phyloP scores from a whole-genome alignment of 2,329 filamentous ascomycete species.

The Sarocladium brachiariae region DNA sequence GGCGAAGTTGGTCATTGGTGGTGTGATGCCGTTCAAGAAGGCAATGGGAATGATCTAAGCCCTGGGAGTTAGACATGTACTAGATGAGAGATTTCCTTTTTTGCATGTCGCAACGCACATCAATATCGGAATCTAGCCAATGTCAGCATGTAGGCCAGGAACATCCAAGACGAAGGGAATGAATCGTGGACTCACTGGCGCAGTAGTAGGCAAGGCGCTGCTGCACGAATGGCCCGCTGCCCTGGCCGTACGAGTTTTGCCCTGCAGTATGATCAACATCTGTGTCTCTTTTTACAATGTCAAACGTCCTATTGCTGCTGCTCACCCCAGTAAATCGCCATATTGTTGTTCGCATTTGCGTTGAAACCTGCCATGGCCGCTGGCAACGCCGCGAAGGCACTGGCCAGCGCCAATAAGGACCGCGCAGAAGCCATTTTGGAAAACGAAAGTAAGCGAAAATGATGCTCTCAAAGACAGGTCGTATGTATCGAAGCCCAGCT shows the following conservation, averaged over 20 bases:
- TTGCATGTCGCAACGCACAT: slow-evolving; percentile 29
- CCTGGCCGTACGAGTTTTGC: slow-evolving; percentile 53
- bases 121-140: slow-evolving; percentile 35
- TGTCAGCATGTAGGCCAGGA: background rate
- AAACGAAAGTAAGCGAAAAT: background rate
- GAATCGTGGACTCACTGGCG: slow-evolving; percentile 32
- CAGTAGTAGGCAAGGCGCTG: slow-evolving; percentile 53
- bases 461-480: background rate
- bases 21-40: slow-evolving; percentile 53
- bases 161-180: background rate
- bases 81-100: no score
- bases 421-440: background rate
- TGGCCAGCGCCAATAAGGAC: background rate
- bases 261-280: slow-evolving; percentile 21
- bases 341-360: background rate
- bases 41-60: slow-evolving; percentile 51
- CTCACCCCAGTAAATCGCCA: slow-evolving; percentile 3
- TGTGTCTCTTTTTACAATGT: background rate
- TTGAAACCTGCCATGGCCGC: background rate
- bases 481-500: background rate
- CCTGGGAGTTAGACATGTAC: background rate
- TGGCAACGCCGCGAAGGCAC: background rate
- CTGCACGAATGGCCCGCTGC: slow-evolving; percentile 39
- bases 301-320: background rate
- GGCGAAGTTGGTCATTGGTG: slow-evolving; percentile 55